These are phyloP conservation scores for Yamadazyma sp. DNA, from an alignment of 1,139 yeast species.

Conservation along the genomic window DNA sequence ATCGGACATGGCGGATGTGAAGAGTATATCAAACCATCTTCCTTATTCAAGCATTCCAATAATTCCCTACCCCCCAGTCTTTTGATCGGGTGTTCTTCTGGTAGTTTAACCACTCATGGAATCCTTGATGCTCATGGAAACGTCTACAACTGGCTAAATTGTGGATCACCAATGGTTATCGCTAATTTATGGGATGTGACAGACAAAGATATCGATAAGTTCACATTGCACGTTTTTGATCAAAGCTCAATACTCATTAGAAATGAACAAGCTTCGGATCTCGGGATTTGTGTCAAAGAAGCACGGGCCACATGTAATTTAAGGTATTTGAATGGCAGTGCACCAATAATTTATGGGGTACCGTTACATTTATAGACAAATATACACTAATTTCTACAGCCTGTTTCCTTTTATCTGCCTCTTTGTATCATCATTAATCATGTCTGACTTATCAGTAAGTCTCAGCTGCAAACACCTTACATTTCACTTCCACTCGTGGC, in stretches of 20 bases:
- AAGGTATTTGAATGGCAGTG: conserved; percentile 32
- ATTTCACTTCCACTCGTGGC: conserved; percentile 1
- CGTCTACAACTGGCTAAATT: conserved; percentile 68
- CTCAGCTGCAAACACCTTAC: not conserved
- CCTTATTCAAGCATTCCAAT: conserved; percentile 25
- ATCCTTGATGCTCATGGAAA: conserved; percentile 75
- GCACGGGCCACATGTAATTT: conserved; percentile 68
- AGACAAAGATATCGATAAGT: conserved; percentile 87
- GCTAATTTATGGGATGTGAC: conserved; percentile 97
- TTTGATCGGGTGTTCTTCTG: conserved; percentile 92
- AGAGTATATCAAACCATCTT: conserved; percentile 56
- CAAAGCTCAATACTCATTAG: conserved; percentile 57
- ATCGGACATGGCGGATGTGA: conserved; percentile 97
- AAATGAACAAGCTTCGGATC: conserved; percentile 3
- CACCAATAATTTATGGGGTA: conserved; percentile 33
- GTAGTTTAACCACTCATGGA: conserved; percentile 60
- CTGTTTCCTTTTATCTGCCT: not conserved
- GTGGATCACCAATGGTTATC: conserved; percentile 79
- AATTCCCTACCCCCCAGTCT: conserved; percentile 62
- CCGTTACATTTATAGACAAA: conserved; percentile 17
- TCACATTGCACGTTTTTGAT: conserved; percentile 58
- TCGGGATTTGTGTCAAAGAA: conserved; percentile 22
- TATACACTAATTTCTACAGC: not conserved
- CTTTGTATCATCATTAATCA: conserved; percentile 1
- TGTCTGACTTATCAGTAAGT: not conserved